phyloP scores from a whole-genome alignment of 257 asterid genomes.

The Primulina eburnea region DNA sequence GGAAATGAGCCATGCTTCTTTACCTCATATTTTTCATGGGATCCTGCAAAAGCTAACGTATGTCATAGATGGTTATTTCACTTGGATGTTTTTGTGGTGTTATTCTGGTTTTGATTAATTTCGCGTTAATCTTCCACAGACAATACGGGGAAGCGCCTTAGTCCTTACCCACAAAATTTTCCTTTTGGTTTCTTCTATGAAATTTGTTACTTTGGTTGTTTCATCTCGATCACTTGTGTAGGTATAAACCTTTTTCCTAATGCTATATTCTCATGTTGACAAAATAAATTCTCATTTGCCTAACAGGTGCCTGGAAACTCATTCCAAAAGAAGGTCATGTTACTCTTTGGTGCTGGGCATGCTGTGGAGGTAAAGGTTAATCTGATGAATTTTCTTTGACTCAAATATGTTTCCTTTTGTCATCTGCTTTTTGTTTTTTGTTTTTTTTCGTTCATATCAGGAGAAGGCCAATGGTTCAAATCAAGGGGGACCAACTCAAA shows the following conservation, averaged over 20 bases:
- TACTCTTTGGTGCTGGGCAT: constrained; percentile 70
- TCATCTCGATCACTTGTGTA: neutral
- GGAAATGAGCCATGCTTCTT: constrained; percentile 97
- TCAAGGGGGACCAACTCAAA: constrained; percentile 87
- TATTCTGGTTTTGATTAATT: neutral
- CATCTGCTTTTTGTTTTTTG: neutral
- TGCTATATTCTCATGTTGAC: constrained; percentile 11
- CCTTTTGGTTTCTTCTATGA: neutral
- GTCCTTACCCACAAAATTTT: neutral
- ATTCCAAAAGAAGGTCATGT: constrained; percentile 88
- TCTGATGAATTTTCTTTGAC: constrained; percentile 9
- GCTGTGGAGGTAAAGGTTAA: constrained; percentile 65
- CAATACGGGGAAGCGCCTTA: neutral
- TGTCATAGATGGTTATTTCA: constrained; percentile 26
- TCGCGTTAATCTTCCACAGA: neutral
- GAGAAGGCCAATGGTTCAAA: constrained; percentile 59
- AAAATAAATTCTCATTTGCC: constrained; percentile 7
- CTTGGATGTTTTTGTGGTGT: neutral
- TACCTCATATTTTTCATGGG: constrained; percentile 93
- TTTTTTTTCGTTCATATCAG: constrained; percentile 28
- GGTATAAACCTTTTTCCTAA: neutral
- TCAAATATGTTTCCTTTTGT: neutral
- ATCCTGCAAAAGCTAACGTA: constrained; percentile 87
- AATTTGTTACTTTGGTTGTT: constrained; percentile 2
- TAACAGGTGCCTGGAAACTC: constrained; percentile 89